Percentiles rank a stretch among this genome's conserved stretches.
These are phyloP conservation scores for Styphnolobium japonicum DNA, from an alignment of 306 rosid species.

Conservation along the genomic window DNA sequence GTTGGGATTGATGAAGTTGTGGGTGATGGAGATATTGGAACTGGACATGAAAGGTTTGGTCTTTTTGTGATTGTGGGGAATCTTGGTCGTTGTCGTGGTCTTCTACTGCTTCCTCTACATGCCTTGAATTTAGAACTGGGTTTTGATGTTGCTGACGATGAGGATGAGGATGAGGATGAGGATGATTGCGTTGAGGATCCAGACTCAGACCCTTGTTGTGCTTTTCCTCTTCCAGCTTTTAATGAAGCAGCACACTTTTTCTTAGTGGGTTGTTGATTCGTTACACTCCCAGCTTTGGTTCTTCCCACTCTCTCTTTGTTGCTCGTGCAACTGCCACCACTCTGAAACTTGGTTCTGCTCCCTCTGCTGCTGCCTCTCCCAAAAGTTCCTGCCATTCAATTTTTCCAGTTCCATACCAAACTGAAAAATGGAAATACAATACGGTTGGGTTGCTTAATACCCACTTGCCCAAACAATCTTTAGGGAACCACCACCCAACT, in stretches of 20 bases:
- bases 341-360: slow-evolving; percentile 30
- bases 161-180: slow-evolving; percentile 29
- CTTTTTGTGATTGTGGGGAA: slow-evolving; percentile 14
- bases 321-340: slow-evolving; percentile 25
- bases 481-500: not conserved
- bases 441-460: not conserved
- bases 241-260: slow-evolving; percentile 25
- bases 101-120: slow-evolving; percentile 29
- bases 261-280: slow-evolving; percentile 17
- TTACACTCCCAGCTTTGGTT: slow-evolving; percentile 4
- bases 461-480: slow-evolving; percentile 24
- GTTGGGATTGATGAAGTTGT: not conserved
- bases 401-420: slow-evolving; percentile 45
- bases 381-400: slow-evolving; percentile 59
- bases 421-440: not conserved
- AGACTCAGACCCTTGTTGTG: slow-evolving; percentile 57
- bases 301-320: slow-evolving; percentile 13
- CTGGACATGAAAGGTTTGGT: slow-evolving; percentile 29
- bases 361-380: slow-evolving; percentile 25
- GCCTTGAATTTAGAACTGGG: slow-evolving; percentile 28
- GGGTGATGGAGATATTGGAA: slow-evolving; percentile 25
- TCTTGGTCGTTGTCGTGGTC: slow-evolving; percentile 24
- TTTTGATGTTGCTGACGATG: slow-evolving; percentile 24
- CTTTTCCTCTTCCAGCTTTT: slow-evolving; percentile 75
- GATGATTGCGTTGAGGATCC: slow-evolving; percentile 81